phyloP scores from a whole-genome alignment of 179 eudicot genomes.

The Actinidia arguta region DNA sequence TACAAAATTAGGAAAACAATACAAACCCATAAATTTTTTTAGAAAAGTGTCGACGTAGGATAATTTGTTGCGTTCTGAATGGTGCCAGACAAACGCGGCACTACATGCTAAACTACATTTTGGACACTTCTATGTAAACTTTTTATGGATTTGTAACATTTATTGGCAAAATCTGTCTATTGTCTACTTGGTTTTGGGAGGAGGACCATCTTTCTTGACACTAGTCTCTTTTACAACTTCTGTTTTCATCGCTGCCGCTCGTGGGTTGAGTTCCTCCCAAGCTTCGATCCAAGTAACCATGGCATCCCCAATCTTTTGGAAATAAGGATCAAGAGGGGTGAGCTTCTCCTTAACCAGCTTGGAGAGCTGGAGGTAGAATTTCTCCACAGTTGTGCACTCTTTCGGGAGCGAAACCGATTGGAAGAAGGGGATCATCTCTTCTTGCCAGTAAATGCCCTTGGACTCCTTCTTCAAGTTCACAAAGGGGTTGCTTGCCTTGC shows the following conservation, averaged over 20 bases:
- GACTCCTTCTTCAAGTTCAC: slow-evolving; percentile 39
- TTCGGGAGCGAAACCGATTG: slow-evolving; percentile 29
- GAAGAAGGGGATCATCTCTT: slow-evolving; percentile 45
- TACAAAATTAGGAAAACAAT: too few relatives aligned
- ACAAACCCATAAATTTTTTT: too few relatives aligned
- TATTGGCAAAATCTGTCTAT: too few relatives aligned
- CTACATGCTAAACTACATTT: too few relatives aligned
- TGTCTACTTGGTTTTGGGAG: slow-evolving; percentile 24
- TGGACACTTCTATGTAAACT: too few relatives aligned
- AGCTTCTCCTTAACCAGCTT: slow-evolving; percentile 40
- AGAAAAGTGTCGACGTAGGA: too few relatives aligned
- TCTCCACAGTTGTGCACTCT: slow-evolving; percentile 34
- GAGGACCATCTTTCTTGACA: slow-evolving; percentile 16
- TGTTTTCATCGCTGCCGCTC: not conserved
- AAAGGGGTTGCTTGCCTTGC: slow-evolving; percentile 45
- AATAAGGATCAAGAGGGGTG: slow-evolving; percentile 32
- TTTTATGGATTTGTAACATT: too few relatives aligned
- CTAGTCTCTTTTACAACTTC: not conserved
- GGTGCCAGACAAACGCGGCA: too few relatives aligned
- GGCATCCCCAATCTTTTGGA: slow-evolving; percentile 34
- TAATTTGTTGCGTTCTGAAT: too few relatives aligned
- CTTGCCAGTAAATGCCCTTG: slow-evolving; percentile 44
- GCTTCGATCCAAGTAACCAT: slow-evolving; percentile 44
- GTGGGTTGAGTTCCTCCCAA: slow-evolving; percentile 37
- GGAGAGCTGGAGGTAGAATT: slow-evolving; percentile 42